A percentile compares a stretch with the other conserved stretches of the same genome.
Evolutionary conservation across 2,329 filamentous ascomycete species (phyloP).

Genomic region (Claviceps digitariae): DNA sequence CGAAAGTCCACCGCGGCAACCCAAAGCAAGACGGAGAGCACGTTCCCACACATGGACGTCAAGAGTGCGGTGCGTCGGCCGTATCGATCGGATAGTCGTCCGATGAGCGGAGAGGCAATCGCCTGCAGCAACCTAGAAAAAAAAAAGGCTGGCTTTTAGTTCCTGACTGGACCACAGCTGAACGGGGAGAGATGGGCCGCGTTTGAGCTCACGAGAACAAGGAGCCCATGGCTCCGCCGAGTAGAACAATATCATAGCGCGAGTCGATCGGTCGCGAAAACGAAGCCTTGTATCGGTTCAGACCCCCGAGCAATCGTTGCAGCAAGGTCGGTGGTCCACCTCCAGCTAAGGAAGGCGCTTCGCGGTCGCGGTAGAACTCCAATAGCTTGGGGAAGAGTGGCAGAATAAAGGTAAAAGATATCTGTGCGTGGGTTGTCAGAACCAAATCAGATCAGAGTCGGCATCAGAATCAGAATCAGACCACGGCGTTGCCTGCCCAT

Average conservation of each 20-base stretch:
- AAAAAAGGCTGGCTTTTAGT: not conserved
- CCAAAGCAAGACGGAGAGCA: conserved; percentile 87
- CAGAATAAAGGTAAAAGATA: conserved; percentile 97
- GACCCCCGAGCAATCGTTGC: conserved; percentile 61
- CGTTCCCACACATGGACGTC: conserved; percentile 85
- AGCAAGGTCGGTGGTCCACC: conserved; percentile 52
- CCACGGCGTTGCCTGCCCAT: not conserved
- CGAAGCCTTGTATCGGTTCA: conserved; percentile 89
- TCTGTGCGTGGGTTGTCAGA: conserved; percentile 34
- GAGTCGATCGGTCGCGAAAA: conserved; percentile 90
- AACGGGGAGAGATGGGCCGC: not conserved
- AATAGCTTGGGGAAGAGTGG: conserved; percentile 91
- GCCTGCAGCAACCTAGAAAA: conserved; percentile 65
- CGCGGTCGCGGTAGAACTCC: conserved; percentile 86
- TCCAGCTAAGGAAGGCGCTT: conserved; percentile 38
- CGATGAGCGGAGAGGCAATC: conserved; percentile 82
- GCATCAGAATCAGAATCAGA: too few relatives aligned
- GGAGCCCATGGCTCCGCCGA: conserved; percentile 86
- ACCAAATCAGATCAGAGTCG: not conserved
- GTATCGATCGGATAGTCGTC: conserved; percentile 73
- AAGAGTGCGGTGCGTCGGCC: conserved; percentile 79
- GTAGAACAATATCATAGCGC: conserved; percentile 89
- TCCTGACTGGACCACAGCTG: not conserved
- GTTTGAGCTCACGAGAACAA: conserved; percentile 52
- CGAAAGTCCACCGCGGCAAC: conserved; percentile 87